A percentile compares a stretch with the other conserved stretches of the same genome.
Evolutionary conservation across 768 basidiomycete species (phyloP).

Genomic region (Trametes meyenii): DNA sequence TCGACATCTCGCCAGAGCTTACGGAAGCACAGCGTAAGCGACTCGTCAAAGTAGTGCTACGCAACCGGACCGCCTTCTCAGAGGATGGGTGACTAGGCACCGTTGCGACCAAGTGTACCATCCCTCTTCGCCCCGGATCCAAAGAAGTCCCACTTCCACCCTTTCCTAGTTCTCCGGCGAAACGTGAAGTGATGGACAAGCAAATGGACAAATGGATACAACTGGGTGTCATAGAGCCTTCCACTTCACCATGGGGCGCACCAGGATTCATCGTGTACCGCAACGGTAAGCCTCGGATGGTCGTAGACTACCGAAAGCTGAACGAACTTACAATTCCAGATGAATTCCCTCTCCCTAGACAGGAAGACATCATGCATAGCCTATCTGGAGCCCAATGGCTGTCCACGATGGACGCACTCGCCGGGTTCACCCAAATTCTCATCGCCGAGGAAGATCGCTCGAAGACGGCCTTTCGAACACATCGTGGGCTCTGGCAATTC

Average conservation of each 20-base stretch:
- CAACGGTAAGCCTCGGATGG: slow-evolving; percentile 41
- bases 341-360: slow-evolving; percentile 27
- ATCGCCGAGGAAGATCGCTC: slow-evolving; percentile 34
- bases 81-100: slow-evolving; percentile 31
- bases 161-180: slow-evolving; percentile 29
- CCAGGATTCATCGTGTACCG: slow-evolving; percentile 40
- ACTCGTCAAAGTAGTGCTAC: slow-evolving; percentile 1
- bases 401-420: slow-evolving; percentile 39
- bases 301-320: slow-evolving; percentile 38
- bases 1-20: background rate
- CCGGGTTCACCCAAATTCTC: slow-evolving; percentile 45
- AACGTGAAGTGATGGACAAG: slow-evolving; percentile 8
- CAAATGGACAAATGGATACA: slow-evolving; percentile 30
- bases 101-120: slow-evolving; percentile 20
- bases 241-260: slow-evolving; percentile 41
- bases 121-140: slow-evolving; percentile 21
- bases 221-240: slow-evolving; percentile 43
- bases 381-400: slow-evolving; percentile 35
- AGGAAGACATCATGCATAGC: slow-evolving; percentile 26
- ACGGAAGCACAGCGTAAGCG: background rate
- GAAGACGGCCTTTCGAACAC: slow-evolving; percentile 43
- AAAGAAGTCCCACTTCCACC: slow-evolving; percentile 25
- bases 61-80: slow-evolving; percentile 26
- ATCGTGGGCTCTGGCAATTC: slow-evolving; percentile 45
- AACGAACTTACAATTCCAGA: slow-evolving; percentile 30